phyloP scores from a whole-genome alignment of 148 eudicot genomes.

The Beta vulgaris region DNA sequence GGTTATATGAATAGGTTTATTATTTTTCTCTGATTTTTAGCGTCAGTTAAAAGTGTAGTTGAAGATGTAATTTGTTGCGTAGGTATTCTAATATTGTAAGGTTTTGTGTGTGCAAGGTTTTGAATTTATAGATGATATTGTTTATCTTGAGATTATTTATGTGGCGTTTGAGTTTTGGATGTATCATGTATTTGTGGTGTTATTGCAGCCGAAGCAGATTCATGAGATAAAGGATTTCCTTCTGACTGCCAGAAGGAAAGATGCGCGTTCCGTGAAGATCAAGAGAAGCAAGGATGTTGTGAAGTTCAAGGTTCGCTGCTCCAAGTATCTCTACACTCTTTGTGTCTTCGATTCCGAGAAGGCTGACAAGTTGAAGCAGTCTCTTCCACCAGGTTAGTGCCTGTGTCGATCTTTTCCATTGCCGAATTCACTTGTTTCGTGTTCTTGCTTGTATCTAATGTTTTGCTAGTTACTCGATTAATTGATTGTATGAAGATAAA shows the following conservation, averaged over 20 bases:
- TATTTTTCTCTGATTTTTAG: no score
- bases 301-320: constrained; percentile 39
- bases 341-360: constrained; percentile 42
- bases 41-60: no score
- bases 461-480: not conserved
- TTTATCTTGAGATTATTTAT: no score
- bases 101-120: no score
- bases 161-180: not conserved
- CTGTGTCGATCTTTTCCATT: not conserved
- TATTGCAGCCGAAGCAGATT: constrained; percentile 44
- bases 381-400: constrained; percentile 35
- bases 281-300: constrained; percentile 48
- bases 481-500: not conserved
- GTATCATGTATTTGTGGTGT: no score
- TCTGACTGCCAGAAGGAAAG: constrained; percentile 55
- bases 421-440: not conserved
- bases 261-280: constrained; percentile 59
- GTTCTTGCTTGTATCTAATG: not conserved
- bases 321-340: constrained; percentile 42
- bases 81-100: not conserved
- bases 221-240: constrained; percentile 62
- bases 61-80: no score
- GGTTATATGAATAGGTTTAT: no score
- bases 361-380: constrained; percentile 43
- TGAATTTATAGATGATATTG: no score